A percentile compares a stretch with the other conserved stretches of the same genome.
Evolutionary conservation across 2,329 filamentous ascomycete genomes (phyloP).

Genomic region (Arthrobotrys sinensis): DNA sequence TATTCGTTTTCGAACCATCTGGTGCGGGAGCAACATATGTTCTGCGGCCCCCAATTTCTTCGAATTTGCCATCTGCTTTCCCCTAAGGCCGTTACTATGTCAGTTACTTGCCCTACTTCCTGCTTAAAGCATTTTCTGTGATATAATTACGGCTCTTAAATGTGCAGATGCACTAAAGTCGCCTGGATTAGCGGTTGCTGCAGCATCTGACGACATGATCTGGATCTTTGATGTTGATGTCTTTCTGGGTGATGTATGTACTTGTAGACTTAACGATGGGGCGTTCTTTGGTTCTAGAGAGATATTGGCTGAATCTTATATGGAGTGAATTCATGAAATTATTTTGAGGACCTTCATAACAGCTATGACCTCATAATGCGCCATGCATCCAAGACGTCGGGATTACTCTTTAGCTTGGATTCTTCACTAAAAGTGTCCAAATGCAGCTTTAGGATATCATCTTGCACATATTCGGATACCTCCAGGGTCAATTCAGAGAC

Average conservation of each 20-base stretch:
- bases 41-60: conserved; percentile 51
- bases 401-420: not conserved
- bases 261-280: not conserved
- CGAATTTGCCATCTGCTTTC: conserved; percentile 45
- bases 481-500: no score
- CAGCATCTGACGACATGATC: conserved; percentile 2
- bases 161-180: conserved; percentile 43
- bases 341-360: conserved; percentile 7
- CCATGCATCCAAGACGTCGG: conserved; percentile 3
- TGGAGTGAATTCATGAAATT: not conserved
- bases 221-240: not conserved
- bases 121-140: no score
- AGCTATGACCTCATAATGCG: conserved; percentile 53
- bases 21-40: conserved; percentile 45
- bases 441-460: no score
- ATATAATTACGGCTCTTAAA: conserved; percentile 25
- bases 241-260: not conserved
- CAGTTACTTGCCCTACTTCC: not conserved
- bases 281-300: not conserved
- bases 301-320: no score
- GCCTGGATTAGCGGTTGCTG: conserved; percentile 6
- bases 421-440: not conserved
- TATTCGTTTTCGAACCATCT: conserved; percentile 53
- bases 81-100: conserved; percentile 8
- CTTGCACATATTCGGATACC: no score